These are phyloP conservation scores for Ustilago sp. DNA, from an alignment of 1,284 basidiomycete genomes.

Conservation along the genomic window DNA sequence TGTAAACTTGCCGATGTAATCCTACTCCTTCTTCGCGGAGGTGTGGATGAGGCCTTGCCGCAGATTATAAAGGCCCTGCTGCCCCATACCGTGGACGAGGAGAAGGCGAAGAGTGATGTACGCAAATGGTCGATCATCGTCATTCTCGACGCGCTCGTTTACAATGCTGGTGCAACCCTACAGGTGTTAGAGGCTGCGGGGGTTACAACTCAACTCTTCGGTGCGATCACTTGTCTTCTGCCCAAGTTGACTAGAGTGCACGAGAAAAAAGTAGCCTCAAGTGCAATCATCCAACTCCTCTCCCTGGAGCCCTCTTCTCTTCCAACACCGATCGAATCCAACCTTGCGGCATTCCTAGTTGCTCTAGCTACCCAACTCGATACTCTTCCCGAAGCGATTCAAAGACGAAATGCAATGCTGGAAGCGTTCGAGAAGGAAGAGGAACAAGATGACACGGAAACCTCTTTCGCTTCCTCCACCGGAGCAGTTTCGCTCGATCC, in stretches of 20 bases:
- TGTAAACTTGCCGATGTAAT: slow-evolving; percentile 87
- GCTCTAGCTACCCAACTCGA: slow-evolving; percentile 58
- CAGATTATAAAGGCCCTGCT: slow-evolving; percentile 55
- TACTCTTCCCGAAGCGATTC: slow-evolving; percentile 59
- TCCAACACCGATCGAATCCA: slow-evolving; percentile 51
- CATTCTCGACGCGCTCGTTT: slow-evolving; percentile 84
- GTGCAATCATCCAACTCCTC: slow-evolving; percentile 74
- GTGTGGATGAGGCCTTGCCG: slow-evolving; percentile 72
- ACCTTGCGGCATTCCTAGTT: slow-evolving; percentile 56
- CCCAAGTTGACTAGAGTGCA: slow-evolving; percentile 83
- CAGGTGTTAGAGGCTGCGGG: slow-evolving; percentile 78
- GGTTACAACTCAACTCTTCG: slow-evolving; percentile 80
- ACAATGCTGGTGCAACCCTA: slow-evolving; percentile 82
- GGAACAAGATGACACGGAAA: slow-evolving; percentile 52
- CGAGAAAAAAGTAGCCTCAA: slow-evolving; percentile 85
- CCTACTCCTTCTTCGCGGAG: slow-evolving; percentile 81
- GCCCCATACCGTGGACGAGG: slow-evolving; percentile 43
- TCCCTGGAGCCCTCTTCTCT: slow-evolving; percentile 47
- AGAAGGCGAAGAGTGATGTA: slow-evolving; percentile 76
- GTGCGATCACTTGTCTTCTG: slow-evolving; percentile 76
- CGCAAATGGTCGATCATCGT: slow-evolving; percentile 84
- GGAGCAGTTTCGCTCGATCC: slow-evolving; percentile 31
- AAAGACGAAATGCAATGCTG: slow-evolving; percentile 58
- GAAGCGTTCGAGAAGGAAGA: slow-evolving; percentile 64
- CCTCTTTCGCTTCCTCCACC: slow-evolving; percentile 30